Evolutionary conservation across 148 eudicot species (phyloP).

Genomic region (Dysphania ambrosioides): DNA sequence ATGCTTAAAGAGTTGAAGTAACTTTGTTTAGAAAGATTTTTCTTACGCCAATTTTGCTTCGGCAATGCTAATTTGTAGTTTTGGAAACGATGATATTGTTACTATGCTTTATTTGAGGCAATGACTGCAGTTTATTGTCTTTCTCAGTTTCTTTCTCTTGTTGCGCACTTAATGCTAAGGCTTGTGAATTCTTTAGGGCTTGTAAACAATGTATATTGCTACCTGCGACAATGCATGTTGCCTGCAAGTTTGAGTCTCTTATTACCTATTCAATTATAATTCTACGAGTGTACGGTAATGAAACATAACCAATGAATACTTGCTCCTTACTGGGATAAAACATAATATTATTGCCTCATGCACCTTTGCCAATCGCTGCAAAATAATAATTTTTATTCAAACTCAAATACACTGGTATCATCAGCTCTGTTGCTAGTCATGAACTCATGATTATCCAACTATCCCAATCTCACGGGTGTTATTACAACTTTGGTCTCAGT

Average conservation of each 20-base stretch:
- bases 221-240: no score
- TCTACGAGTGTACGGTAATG: no score
- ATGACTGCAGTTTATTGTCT: no score
- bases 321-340: no score
- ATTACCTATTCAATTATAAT: no score
- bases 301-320: no score
- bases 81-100: background rate
- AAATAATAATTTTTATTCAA: background rate
- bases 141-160: no score
- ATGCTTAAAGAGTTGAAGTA: background rate
- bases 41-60: slow-evolving; percentile 5
- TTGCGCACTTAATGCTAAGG: no score
- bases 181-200: no score
- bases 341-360: no score
- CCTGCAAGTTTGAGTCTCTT: no score
- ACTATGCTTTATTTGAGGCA: background rate
- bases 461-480: slow-evolving; percentile 12
- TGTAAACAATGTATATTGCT: no score
- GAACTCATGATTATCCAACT: background rate
- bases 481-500: slow-evolving; percentile 2
- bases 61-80: background rate
- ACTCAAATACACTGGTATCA: background rate
- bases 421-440: background rate
- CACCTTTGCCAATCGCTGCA: background rate
- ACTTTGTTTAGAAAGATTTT: slow-evolving; percentile 12